Conservation (phyloP, 768 basidiomycete species). For the Hypholoma fasciculare region DNA sequence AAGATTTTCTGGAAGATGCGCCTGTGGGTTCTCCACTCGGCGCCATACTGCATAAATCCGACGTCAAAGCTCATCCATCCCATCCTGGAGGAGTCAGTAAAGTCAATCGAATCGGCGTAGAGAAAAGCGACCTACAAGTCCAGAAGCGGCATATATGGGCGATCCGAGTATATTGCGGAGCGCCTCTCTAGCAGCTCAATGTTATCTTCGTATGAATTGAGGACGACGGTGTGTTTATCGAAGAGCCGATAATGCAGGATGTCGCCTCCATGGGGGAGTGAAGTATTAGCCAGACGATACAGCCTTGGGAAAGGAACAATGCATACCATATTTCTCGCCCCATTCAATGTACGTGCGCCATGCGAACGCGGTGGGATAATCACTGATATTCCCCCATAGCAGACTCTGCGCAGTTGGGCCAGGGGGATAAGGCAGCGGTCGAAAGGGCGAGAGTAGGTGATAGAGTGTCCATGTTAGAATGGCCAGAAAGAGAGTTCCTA, state of each 20-base stretch:
- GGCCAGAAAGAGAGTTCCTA: no score
- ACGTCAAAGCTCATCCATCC: slow-evolving; percentile 28
- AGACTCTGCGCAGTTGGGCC: not conserved
- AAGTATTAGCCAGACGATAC: no score
- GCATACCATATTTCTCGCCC: not conserved
- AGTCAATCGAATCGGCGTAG: not conserved
- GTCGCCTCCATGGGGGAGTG: slow-evolving; percentile 1
- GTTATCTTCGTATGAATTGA: slow-evolving; percentile 17
- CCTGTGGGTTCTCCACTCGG: slow-evolving; percentile 26
- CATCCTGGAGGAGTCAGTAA: slow-evolving; percentile 18
- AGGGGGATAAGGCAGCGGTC: slow-evolving; percentile 6
- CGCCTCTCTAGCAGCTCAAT: slow-evolving; percentile 23
- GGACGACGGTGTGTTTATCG: slow-evolving; percentile 18
- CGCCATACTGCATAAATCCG: slow-evolving; percentile 24
- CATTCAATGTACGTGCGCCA: not conserved
- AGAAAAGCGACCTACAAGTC: slow-evolving; percentile 14
- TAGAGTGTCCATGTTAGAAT: no score
- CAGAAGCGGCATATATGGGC: slow-evolving; percentile 16
- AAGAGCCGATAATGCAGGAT: slow-evolving; percentile 15
- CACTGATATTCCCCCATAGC: not conserved
- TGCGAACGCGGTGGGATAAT: not conserved
- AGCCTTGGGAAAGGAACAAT: slow-evolving; percentile 21
- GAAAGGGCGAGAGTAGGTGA: no score
- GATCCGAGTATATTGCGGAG: slow-evolving; percentile 21
- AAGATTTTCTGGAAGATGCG: slow-evolving; percentile 26